Base-by-base conservation (phyloP, 2,329 filamentous ascomycete genomes). In the Ascomycota sp. region DNA sequence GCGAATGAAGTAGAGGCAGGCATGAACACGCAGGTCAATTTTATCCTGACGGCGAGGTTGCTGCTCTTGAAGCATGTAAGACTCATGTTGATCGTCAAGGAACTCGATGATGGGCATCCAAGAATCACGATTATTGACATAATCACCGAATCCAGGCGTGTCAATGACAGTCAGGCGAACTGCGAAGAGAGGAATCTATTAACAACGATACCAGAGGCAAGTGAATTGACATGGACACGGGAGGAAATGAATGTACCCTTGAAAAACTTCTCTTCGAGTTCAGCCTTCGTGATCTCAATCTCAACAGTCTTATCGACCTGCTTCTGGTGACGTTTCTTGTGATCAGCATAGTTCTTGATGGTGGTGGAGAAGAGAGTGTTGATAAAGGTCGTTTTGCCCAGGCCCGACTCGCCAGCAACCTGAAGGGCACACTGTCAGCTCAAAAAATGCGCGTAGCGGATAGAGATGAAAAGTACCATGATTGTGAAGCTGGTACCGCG, bases 101-200 rank as follows among this genome's bases (percentile, higher is more conserved):
- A 98, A 98, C 61, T 98, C 89, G 58, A 98, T 95, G 53, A 98
- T 95, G 53, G 89, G 89, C 70, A 93, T 91, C 89, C 89, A 98
- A 38, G 89, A 95, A 59, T 98, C 89, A 51, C 86, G 80, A 72
- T 98, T 98, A 77, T 98, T 98, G 56, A 98, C 89, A 53, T 98
- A 98, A 70, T 98, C 89, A 57, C 89, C 89, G 51, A 98, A 98
- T 45, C 89, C 89, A 47, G 89, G 89, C 39, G 89, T 98, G 56
- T 98, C 89, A 53, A 98, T 98, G 49, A 98, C 89, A 40, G 89
- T 98, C 51, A 98, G 64, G 53, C 89, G 89, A 53, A 98, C 89
- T 95, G 50, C 31, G 35, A 28, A 32, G 25, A 23, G 29, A 30
- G 19, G 22, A 43, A 41, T 34, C 30, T 27, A 24, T 29, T 30